A percentile compares a stretch with the other conserved stretches of the same genome.
These are phyloP conservation scores for Arthrobotrys musiformis DNA, from an alignment of 2,329 filamentous ascomycete species.

Conservation along the genomic window DNA sequence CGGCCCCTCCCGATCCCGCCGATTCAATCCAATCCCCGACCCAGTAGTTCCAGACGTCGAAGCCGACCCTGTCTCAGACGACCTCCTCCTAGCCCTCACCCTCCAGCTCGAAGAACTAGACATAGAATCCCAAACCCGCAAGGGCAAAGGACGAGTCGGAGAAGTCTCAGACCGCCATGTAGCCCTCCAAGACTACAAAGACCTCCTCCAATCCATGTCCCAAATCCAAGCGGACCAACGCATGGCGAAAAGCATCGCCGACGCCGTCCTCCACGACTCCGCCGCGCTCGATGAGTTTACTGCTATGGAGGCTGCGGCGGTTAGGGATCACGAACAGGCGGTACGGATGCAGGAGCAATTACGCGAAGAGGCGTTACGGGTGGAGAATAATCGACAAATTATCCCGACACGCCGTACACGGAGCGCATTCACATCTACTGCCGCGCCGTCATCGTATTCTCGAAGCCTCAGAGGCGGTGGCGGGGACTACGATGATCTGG, in stretches of 20 bases:
- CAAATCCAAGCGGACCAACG: constrained; percentile 23
- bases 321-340: constrained; percentile 28
- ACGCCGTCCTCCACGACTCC: constrained; percentile 26
- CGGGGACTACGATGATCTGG: not conserved
- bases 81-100: constrained; percentile 16
- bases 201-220: constrained; percentile 10
- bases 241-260: constrained; percentile 44
- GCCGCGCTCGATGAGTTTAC: constrained; percentile 5
- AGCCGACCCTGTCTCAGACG: constrained; percentile 3
- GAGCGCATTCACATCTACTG: not conserved
- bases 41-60: not conserved
- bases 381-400: too few species aligned
- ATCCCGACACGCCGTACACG: too few species aligned
- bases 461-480: not conserved
- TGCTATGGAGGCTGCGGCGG: constrained; percentile 2
- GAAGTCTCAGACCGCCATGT: constrained; percentile 9
- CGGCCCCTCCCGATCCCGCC: not conserved
- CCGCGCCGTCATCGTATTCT: not conserved
- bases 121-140: constrained; percentile 9
- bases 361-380: too few species aligned
- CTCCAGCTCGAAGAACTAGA: constrained; percentile 40
- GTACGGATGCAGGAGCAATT: not conserved
- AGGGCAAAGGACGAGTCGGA: constrained; percentile 26
- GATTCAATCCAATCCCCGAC: not conserved
- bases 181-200: constrained; percentile 28